phyloP scores from a whole-genome alignment of 306 rosid species.

The Hylodesmum podocarpum region DNA sequence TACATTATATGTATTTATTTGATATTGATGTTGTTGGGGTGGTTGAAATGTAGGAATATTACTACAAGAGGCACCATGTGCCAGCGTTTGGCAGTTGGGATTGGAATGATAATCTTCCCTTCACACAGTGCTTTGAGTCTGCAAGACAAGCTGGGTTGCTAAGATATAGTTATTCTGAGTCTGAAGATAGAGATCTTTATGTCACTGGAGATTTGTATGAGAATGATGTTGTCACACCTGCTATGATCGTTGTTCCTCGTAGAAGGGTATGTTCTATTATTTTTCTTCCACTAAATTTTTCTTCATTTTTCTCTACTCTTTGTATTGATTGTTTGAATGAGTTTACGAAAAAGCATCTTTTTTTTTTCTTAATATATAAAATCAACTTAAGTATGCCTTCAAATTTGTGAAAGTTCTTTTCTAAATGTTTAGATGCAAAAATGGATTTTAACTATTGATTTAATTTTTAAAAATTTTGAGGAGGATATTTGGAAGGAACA shows the following conservation, averaged over 20 bases:
- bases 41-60: slow-evolving; percentile 50
- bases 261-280: slow-evolving; percentile 44
- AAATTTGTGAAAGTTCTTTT: no score
- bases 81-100: slow-evolving; percentile 98
- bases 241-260: slow-evolving; percentile 92
- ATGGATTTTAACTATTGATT: not conserved
- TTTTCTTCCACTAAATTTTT: not conserved
- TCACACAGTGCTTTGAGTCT: slow-evolving; percentile 84
- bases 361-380: no score
- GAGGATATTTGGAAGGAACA: not conserved
- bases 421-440: not conserved
- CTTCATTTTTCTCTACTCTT: no score
- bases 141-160: slow-evolving; percentile 59
- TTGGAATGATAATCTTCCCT: slow-evolving; percentile 82
- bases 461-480: not conserved
- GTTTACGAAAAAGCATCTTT: no score
- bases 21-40: no score
- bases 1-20: no score
- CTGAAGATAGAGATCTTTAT: slow-evolving; percentile 58
- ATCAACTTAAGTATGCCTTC: no score
- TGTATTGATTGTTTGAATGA: no score
- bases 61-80: slow-evolving; percentile 55
- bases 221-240: slow-evolving; percentile 78
- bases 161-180: slow-evolving; percentile 48
- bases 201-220: slow-evolving; percentile 79